A percentile compares a stretch with the other conserved stretches of the same genome.
Evolutionary conservation across 768 basidiomycete genomes (phyloP).

Genomic region (Leccinum barrowsii): DNA sequence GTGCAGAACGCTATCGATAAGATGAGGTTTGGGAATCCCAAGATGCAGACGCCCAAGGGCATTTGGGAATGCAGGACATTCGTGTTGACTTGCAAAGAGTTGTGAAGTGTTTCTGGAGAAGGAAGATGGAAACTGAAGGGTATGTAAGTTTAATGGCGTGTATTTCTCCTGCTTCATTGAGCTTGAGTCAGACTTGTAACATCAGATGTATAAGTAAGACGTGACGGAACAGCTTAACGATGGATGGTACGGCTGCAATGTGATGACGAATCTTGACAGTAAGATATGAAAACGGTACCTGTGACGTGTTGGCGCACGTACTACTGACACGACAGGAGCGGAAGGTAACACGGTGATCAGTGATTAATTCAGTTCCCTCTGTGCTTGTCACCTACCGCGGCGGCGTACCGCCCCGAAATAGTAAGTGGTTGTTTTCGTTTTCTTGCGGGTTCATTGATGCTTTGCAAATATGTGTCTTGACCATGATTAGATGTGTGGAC

Average conservation of each 20-base stretch:
- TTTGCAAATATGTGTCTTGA: not conserved
- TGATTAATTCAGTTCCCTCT: not conserved
- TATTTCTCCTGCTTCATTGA: not conserved
- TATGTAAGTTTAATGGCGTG: not conserved
- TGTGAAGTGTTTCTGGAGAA: not conserved
- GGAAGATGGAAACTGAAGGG: not conserved
- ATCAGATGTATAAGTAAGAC: not conserved
- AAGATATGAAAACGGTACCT: not conserved
- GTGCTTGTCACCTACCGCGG: too few species aligned
- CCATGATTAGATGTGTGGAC: not conserved
- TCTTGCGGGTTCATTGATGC: not conserved
- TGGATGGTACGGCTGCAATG: not conserved
- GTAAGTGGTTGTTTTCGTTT: not conserved
- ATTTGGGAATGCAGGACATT: conserved; percentile 19
- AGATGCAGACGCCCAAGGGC: conserved; percentile 2
- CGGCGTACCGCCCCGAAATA: too few species aligned
- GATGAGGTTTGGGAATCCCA: not conserved
- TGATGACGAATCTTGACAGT: not conserved
- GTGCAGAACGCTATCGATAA: conserved; percentile 9
- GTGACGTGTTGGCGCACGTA: not conserved
- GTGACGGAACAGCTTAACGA: not conserved
- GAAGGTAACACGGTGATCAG: not conserved
- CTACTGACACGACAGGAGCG: not conserved
- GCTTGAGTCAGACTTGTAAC: not conserved
- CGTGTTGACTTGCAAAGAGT: conserved; percentile 16